These are phyloP conservation scores for Cubamyces sp. DNA, from an alignment of 768 basidiomycete genomes.

Conservation along the genomic window DNA sequence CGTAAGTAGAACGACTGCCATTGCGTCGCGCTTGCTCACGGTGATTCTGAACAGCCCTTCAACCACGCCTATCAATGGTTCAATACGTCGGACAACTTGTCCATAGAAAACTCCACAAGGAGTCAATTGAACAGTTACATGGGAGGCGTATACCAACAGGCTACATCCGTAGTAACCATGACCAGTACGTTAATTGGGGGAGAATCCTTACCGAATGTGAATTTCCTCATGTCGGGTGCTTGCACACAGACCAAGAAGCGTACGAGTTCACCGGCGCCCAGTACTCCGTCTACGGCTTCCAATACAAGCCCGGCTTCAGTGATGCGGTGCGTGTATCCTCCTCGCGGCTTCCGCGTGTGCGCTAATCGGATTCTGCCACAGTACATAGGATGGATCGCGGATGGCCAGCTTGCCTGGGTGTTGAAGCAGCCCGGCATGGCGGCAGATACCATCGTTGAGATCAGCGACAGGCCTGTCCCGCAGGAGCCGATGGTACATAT, in stretches of 20 bases:
- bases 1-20: constrained; percentile 44
- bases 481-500: constrained; percentile 79
- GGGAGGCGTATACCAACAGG: constrained; percentile 84
- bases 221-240: not conserved
- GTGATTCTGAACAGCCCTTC: constrained; percentile 57
- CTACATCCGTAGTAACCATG: constrained; percentile 47
- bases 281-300: constrained; percentile 77
- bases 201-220: too few relatives aligned
- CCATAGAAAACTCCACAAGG: constrained; percentile 55
- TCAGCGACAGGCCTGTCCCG: constrained; percentile 70
- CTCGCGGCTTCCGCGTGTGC: not conserved
- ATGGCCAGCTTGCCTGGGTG: constrained; percentile 69
- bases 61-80: constrained; percentile 73
- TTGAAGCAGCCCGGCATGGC: constrained; percentile 64
- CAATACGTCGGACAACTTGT: constrained; percentile 61
- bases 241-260: constrained; percentile 61
- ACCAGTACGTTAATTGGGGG: constrained; percentile 33
- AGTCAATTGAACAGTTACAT: constrained; percentile 66
- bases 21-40: not conserved
- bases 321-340: constrained; percentile 48
- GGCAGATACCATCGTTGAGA: constrained; percentile 58
- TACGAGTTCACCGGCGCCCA: constrained; percentile 63
- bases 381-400: constrained; percentile 83
- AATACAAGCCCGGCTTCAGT: constrained; percentile 73
- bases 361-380: constrained; percentile 29